These are phyloP conservation scores for Boletus rufocinnamomeus DNA, from an alignment of 768 basidiomycete genomes.

Conservation along the genomic window DNA sequence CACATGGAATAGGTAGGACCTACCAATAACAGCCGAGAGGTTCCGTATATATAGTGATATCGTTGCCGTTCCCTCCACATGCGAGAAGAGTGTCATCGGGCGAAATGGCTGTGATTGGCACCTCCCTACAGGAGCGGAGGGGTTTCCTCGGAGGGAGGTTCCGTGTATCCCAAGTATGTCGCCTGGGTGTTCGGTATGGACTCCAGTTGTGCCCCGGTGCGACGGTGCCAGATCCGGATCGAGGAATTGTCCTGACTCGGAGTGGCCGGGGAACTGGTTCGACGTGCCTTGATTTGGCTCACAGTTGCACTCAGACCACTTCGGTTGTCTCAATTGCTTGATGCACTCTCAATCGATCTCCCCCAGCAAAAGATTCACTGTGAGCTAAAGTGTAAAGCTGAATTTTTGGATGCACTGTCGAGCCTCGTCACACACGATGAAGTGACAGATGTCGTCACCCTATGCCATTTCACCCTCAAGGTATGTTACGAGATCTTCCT, in stretches of 20 bases:
- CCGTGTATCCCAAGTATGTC: conserved; percentile 16
- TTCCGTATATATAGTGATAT: conserved; percentile 1
- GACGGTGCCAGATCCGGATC: conserved; percentile 16
- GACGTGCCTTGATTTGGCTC: too few relatives aligned
- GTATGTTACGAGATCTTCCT: too few relatives aligned
- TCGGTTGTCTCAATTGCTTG: too few relatives aligned
- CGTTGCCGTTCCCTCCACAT: not conserved
- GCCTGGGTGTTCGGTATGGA: not conserved
- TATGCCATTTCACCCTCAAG: too few relatives aligned
- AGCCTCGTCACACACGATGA: too few relatives aligned
- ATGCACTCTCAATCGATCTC: too few relatives aligned
- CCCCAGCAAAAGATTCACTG: too few relatives aligned
- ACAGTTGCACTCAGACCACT: too few relatives aligned
- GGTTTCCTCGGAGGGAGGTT: not conserved
- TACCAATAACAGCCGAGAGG: not conserved
- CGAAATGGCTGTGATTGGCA: conserved; percentile 1
- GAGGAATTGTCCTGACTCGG: not conserved
- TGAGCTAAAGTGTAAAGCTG: too few relatives aligned
- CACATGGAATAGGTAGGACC: conserved; percentile 4
- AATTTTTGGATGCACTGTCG: too few relatives aligned
- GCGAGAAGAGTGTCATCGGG: conserved; percentile 4
- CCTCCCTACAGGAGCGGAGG: conserved; percentile 1
- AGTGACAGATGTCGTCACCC: too few relatives aligned
- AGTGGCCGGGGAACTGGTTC: too few relatives aligned
- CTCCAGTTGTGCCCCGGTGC: conserved; percentile 3